Evolutionary conservation across 2,329 filamentous ascomycete species (phyloP).

Genomic region (Ophiostoma sp.): DNA sequence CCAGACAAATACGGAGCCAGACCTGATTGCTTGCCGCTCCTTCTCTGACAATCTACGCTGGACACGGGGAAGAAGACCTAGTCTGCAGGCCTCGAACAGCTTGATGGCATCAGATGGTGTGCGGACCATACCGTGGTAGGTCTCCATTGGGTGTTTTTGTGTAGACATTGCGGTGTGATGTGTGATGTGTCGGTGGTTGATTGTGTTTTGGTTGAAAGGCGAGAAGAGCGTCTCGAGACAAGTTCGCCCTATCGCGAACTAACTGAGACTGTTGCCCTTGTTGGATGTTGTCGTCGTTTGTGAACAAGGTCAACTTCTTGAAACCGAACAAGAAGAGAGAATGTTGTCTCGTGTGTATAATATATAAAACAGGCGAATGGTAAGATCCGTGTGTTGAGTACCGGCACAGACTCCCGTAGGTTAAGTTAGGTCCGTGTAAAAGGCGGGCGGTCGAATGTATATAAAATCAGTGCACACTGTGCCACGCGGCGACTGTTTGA

Average conservation of each 20-base stretch:
- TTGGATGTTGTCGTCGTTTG: neutral
- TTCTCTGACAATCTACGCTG: constrained; percentile 93
- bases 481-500: constrained; percentile 14
- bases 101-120: constrained; percentile 97
- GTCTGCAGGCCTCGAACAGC: constrained; percentile 92
- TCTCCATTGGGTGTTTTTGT: constrained; percentile 65
- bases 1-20: constrained; percentile 99
- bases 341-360: neutral
- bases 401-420: neutral
- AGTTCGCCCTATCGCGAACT: constrained; percentile 9
- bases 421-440: neutral
- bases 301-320: neutral
- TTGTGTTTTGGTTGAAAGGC: neutral
- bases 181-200: constrained; percentile 8
- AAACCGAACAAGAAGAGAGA: constrained; percentile 5
- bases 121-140: constrained; percentile 89
- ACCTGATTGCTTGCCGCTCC: constrained; percentile 91
- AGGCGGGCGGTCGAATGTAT: neutral
- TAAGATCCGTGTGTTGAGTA: neutral
- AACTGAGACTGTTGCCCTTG: constrained; percentile 6
- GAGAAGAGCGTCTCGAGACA: neutral
- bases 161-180: constrained; percentile 30
- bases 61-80: constrained; percentile 83
- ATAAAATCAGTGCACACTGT: neutral
- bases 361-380: constrained; percentile 6